Evolutionary conservation across 1,284 basidiomycete species (phyloP), one percentile per base, ranked within the genome.

Genomic region (Melampsora larici-populina): DNA sequence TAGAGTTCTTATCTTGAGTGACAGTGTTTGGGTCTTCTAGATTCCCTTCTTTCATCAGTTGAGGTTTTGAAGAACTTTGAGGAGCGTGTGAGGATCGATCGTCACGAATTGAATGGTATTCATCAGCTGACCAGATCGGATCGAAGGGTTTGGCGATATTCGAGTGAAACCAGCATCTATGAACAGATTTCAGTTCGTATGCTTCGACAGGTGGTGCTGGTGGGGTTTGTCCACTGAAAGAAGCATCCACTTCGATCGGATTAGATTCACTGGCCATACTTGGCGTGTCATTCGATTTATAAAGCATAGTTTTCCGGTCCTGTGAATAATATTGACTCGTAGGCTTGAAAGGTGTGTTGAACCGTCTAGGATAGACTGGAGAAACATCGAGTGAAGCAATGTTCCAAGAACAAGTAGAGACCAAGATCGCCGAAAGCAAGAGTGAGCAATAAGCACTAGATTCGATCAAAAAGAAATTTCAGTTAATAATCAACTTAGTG

Each of bases 331-430:
- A 48, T 26, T 13, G 75, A 70, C 11, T n/a, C 21, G 26, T 36
- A 43, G 18, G 31, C 24, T 43, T 31, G 7, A 7, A 36, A 49
- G 8, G 24, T 51, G 49, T 24, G 3, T 40, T 40, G 17, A 13
- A 48, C 9, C 36, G 36, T 17, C 21, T 70, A 11, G 51, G 55
- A 70, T 70, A 70, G n/a, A 58, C 21, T 29, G 66, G 60, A 21
- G 75, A 78, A 29, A 78, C 48, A 55, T 78, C 68, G 6, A 70
- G 31, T 21, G 75, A 78, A 36, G 75, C 67, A 29, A 78, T 46
- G 43, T 78, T 78, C 75, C 75, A 78, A 70, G 75, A 78, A 58
- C 75, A 78, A 29, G 75, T 78, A 24, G 75, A 70, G 8, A 78
- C 18, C n/a, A 78, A n/a, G 68, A 78, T 78, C 2, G 68, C 75